These are phyloP conservation scores for Aspergillus sp. DNA, from an alignment of 2,329 filamentous ascomycete species.

Conservation along the genomic window DNA sequence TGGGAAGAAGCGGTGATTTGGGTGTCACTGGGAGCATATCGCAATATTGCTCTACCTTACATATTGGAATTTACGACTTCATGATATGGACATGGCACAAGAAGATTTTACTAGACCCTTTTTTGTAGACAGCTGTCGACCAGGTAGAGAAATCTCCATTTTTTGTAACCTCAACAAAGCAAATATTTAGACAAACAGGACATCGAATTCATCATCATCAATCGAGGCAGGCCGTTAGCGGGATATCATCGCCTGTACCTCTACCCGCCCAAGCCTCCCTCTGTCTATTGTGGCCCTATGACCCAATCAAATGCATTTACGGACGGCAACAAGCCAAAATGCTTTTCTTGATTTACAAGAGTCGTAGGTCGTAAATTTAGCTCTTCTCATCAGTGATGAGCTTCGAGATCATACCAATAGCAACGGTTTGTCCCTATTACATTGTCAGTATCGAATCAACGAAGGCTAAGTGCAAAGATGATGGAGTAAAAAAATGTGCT, in stretches of 20 bases:
- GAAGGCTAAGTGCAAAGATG: slow-evolving; percentile 9
- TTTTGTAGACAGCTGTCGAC: background rate
- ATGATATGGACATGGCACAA: background rate
- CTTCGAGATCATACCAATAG: slow-evolving; percentile 98
- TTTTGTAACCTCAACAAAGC: slow-evolving; percentile 13
- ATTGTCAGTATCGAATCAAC: slow-evolving; percentile 8
- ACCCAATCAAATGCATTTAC: background rate
- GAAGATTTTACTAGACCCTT: no score
- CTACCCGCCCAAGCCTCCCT: slow-evolving; percentile 12
- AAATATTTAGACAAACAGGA: slow-evolving; percentile 17
- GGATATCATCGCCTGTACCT: slow-evolving; percentile 17
- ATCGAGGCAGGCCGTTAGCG: slow-evolving; percentile 15
- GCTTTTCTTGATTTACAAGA: slow-evolving; percentile 1
- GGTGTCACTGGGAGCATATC: slow-evolving; percentile 2
- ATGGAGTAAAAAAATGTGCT: slow-evolving; percentile 16
- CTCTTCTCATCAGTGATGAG: slow-evolving; percentile 45
- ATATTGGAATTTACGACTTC: slow-evolving; percentile 1
- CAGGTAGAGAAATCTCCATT: slow-evolving; percentile 5
- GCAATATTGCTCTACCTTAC: background rate
- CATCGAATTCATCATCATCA: slow-evolving; percentile 28
- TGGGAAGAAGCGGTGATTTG: slow-evolving; percentile 50
- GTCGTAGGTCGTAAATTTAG: slow-evolving; percentile 6
- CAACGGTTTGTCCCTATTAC: slow-evolving; percentile 87
- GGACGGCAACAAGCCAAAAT: slow-evolving; percentile 1
- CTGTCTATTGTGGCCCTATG: background rate